Evolutionary conservation across 176 grass and related monocot genomes (phyloP), one percentile per base, ranked within the genome.

Genomic region (Oryza officinalis): DNA sequence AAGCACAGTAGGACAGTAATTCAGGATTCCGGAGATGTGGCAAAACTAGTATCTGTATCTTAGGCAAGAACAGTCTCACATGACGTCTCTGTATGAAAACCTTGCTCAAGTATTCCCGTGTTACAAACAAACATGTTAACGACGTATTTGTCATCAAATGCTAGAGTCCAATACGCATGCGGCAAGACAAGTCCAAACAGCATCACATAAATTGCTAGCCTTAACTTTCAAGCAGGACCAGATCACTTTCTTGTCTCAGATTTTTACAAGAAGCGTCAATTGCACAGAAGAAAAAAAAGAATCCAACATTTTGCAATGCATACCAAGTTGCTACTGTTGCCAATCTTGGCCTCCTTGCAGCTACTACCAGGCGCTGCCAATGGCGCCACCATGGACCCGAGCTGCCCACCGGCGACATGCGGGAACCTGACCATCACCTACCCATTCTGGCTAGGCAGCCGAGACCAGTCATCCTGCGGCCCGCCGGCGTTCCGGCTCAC

Each of bases 341-440:
- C 67, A 46, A 76, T 82, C 77, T 64, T 89, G 8, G 12, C 71
- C 43, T 44, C 85, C 74, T 68, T 80, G 40, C 81, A 73, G 52
- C 77, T 69, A 5, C 72, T 50, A 32, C 18, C 38, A 25, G 28
- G 27, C 32, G n/a, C 65, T 26, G 18, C 27, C 59, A 10, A 32
- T 22, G 60, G 40, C 71, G 20, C 65, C 74, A 38, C 57, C 23
- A n/a, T 12, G 10, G 79, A 75, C 76, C 10, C 75, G 7, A 43
- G 20, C 0, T 91, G 89, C 69, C 15, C 60, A 22, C 44, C 76
- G 57, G 79, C 8, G 83, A 75, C 27, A 52, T 87, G 89, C 75
- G 89, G 81, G 73, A 81, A 91, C 74, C 80, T 91, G 27, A 80
- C 26, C 33, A 72, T 91, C 54, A 67, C 26, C 7, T 85, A 91